Evolutionary conservation across 192 early-diverging fungal species (phyloP).

Genomic region (Bifiguratus adelaidae): DNA sequence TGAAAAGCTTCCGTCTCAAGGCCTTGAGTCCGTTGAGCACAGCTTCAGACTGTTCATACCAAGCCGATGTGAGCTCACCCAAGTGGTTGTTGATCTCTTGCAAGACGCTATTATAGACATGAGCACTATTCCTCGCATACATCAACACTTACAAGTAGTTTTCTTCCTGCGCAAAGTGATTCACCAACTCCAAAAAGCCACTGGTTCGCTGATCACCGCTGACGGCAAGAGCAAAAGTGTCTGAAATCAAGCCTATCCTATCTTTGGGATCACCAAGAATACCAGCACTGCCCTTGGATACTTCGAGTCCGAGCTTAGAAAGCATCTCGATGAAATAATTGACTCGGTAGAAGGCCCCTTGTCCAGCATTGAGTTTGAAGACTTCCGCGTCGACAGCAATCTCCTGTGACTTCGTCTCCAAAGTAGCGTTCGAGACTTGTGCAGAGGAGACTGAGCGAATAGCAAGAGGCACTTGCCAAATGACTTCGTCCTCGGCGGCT

Average conservation of each 20-base stretch:
- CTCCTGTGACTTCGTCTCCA: conserved; percentile 19
- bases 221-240: conserved; percentile 67
- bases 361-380: conserved; percentile 80
- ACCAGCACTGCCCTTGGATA: conserved; percentile 29
- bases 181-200: conserved; percentile 61
- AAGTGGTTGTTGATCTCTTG: conserved; percentile 48
- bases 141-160: no score
- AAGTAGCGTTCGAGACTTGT: conserved; percentile 11
- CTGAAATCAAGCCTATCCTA: conserved; percentile 73
- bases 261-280: conserved; percentile 54
- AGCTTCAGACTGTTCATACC: conserved; percentile 52
- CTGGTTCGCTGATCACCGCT: conserved; percentile 72
- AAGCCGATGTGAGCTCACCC: conserved; percentile 47
- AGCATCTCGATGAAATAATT: conserved; percentile 49
- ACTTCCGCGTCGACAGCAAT: conserved; percentile 42
- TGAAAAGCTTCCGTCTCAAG: conserved; percentile 63
- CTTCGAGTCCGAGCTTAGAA: conserved; percentile 34
- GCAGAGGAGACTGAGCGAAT: conserved; percentile 18
- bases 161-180: conserved; percentile 62
- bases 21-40: conserved; percentile 50
- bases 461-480: conserved; percentile 82
- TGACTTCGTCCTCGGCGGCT: conserved; percentile 65
- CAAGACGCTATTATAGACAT: no score
- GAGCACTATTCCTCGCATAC: no score
- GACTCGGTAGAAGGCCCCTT: conserved; percentile 81